Conservation (phyloP, 331 rosid species). For the Quercus tomentella region DNA sequence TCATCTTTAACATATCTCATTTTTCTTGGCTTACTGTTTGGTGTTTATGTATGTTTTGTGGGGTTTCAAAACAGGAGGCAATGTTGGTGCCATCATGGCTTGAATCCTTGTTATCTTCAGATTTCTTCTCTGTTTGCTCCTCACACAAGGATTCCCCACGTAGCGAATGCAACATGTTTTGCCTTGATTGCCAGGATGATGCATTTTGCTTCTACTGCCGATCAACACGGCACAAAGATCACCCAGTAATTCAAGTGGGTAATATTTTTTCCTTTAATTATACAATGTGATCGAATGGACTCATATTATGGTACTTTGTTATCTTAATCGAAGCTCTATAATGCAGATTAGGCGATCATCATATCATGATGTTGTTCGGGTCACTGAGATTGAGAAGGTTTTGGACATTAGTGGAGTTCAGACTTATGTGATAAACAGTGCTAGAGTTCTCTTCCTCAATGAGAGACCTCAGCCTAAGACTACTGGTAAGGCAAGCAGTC, state of each 20-base stretch:
- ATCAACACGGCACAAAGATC: constrained; percentile 62
- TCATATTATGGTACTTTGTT: not conserved
- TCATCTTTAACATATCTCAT: not conserved
- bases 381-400: constrained; percentile 62
- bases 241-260: constrained; percentile 73
- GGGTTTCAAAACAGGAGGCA: constrained; percentile 20
- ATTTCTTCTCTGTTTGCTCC: constrained; percentile 55
- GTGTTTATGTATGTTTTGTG: not conserved
- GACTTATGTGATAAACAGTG: constrained; percentile 79
- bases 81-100: constrained; percentile 69
- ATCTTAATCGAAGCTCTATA: not conserved
- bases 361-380: constrained; percentile 81
- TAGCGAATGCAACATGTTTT: constrained; percentile 79
- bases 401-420: constrained; percentile 75
- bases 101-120: constrained; percentile 45
- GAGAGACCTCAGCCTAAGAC: constrained; percentile 70
- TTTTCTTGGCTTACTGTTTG: not conserved
- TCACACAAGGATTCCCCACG: constrained; percentile 44
- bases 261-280: not conserved
- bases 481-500: constrained; percentile 38
- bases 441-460: constrained; percentile 72
- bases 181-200: constrained; percentile 50
- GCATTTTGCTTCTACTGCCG: constrained; percentile 71
- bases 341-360: constrained; percentile 83
- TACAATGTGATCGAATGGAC: not conserved